Percentiles rank a stretch among this genome's conserved stretches.
Evolutionary conservation across 768 basidiomycete species (phyloP).

Genomic region (Mycena rebaudengoi): DNA sequence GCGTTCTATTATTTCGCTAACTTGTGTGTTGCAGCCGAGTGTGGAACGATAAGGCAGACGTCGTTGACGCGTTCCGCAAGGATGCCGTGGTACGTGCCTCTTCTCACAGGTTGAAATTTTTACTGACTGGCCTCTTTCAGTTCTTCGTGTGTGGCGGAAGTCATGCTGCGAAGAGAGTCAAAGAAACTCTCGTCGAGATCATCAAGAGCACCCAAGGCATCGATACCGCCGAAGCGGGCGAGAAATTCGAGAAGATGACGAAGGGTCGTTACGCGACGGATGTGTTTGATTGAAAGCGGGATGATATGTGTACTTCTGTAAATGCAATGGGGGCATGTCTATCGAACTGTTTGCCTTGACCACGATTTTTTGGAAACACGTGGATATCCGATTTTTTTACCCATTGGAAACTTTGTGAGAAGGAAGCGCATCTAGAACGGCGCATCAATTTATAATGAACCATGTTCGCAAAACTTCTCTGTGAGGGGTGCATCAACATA

Average conservation of each 20-base stretch:
- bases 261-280: constrained; percentile 55
- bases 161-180: constrained; percentile 48
- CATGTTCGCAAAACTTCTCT: too few relatives aligned
- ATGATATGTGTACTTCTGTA: too few relatives aligned
- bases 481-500: too few relatives aligned
- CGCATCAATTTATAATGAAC: too few relatives aligned
- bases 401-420: too few relatives aligned
- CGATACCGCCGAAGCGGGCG: constrained; percentile 37
- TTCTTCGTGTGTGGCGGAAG: constrained; percentile 55
- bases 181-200: constrained; percentile 44
- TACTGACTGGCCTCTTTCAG: too few relatives aligned
- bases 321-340: too few relatives aligned
- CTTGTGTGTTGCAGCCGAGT: constrained; percentile 42
- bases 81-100: not conserved
- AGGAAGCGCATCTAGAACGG: too few relatives aligned
- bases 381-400: too few relatives aligned
- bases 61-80: constrained; percentile 38
- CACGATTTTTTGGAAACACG: too few relatives aligned
- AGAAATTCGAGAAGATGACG: constrained; percentile 40
- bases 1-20: not conserved
- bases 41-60: constrained; percentile 49
- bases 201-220: constrained; percentile 35
- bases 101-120: too few relatives aligned
- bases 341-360: too few relatives aligned
- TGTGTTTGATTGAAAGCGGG: constrained; percentile 54